Percentiles rank a stretch among this genome's conserved stretches.
phyloP scores from a whole-genome alignment of 2,329 filamentous ascomycete genomes.

The Trichothecium roseum region DNA sequence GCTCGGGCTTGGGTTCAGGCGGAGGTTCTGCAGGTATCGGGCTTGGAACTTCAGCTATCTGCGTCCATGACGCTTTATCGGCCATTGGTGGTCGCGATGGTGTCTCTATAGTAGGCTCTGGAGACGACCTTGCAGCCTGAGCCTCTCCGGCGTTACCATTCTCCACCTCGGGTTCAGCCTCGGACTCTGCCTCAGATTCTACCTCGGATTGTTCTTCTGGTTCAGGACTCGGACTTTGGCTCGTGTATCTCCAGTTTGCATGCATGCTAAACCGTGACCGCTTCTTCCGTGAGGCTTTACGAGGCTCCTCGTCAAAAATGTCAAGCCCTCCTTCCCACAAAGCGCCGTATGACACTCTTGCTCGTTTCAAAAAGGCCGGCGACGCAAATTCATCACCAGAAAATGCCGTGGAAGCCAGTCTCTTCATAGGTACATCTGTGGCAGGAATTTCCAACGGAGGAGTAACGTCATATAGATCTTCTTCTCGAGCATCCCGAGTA shows the following conservation, averaged over 20 bases:
- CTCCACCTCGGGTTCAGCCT: conserved; percentile 9
- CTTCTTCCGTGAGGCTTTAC: conserved; percentile 40
- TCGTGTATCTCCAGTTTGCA: conserved; percentile 64
- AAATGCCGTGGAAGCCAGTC: conserved; percentile 20
- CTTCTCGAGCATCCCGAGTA: not conserved
- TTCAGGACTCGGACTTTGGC: conserved; percentile 56
- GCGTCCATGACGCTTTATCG: conserved; percentile 3
- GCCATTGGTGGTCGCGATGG: conserved; percentile 2
- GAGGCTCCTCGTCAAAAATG: conserved; percentile 59
- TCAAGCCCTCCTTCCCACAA: conserved; percentile 55
- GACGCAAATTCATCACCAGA: conserved; percentile 54
- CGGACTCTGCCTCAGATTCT: too few species aligned
- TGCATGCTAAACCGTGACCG: conserved; percentile 57
- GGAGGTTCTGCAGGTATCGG: not conserved
- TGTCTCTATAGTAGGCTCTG: not conserved
- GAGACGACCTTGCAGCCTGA: not conserved
- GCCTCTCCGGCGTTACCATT: conserved; percentile 6
- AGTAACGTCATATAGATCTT: not conserved
- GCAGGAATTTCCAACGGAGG: conserved; percentile 1
- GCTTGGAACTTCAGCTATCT: not conserved
- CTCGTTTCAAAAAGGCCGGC: conserved; percentile 68
- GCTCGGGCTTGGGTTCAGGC: too few species aligned
- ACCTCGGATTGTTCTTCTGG: conserved; percentile 12
- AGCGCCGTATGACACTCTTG: conserved; percentile 58
- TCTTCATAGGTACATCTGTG: conserved; percentile 17